Evolutionary conservation across 345 rosid species (phyloP), one percentile per base, ranked within the genome.

Genomic region (Atalantia buxifolia): DNA sequence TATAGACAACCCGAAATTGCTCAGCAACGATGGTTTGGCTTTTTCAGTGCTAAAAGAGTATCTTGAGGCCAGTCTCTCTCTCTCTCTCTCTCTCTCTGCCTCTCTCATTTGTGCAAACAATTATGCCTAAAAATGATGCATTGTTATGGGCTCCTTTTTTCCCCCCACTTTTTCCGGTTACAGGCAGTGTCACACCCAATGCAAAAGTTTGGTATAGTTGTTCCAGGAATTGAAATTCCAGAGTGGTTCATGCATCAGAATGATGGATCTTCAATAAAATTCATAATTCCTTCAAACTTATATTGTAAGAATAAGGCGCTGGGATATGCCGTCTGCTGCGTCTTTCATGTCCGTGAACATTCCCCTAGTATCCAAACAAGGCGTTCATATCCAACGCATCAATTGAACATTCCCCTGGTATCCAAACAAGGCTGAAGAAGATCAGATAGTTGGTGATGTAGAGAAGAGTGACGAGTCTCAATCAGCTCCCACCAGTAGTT

Each of bases 171-270:
- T 25, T 24, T 25, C 14, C n/a, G 53, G 53, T n/a, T 38, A 18
- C 71, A 68, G 31, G 25, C 7, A 65, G 25, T 1, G 19, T 22
- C 19, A 24, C 2, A 2, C 4, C 30, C 22, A 6, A 6, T 0
- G 5, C 2, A 4, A 2, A 19, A 28, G 35, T 27, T 33, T 22
- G 2, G n/a, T 4, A 66, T 66, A 31, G 28, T 64, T 27, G 8
- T 72, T 28, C 81, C 77, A 2, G 81, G 81, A 22, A 33, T 68
- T 28, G 18, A 56, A 31, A 40, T 79, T 65, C 77, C 81, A 24
- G 59, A 73, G n/a, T 79, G 81, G 77, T 66, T 73, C 33, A 57
- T 42, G 19, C 27, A 73, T 19, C 66, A 59, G 38, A 59, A 7
- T 9, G 31, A 9, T 13, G 77, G 67, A 30, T 57, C 69, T 22